Percentiles rank a stretch among this genome's conserved stretches.
These are phyloP conservation scores for Cytospora piceicola DNA, from an alignment of 2,329 filamentous ascomycete species.

Conservation along the genomic window DNA sequence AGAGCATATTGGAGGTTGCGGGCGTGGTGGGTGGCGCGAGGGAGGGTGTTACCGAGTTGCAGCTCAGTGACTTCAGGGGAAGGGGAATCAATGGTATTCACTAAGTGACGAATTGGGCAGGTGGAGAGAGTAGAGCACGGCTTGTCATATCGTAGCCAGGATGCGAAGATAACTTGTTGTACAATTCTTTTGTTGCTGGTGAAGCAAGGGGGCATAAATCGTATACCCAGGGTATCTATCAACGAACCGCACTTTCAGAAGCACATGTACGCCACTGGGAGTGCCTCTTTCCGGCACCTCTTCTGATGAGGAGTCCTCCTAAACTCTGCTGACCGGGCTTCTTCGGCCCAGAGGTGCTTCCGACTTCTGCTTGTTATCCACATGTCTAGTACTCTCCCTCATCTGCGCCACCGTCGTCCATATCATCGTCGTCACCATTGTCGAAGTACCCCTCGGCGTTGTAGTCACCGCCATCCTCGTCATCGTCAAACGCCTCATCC, in stretches of 20 bases:
- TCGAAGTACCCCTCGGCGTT: slow-evolving; percentile 66
- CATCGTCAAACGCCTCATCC: slow-evolving; percentile 56
- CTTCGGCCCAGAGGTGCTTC: background rate
- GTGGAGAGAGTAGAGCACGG: background rate
- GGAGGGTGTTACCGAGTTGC: slow-evolving; percentile 63
- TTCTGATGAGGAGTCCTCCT: background rate
- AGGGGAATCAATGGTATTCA: slow-evolving; percentile 32
- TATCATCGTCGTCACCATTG: slow-evolving; percentile 57
- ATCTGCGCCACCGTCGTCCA: slow-evolving; percentile 48
- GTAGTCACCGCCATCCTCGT: slow-evolving; percentile 61
- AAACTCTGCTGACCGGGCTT: background rate
- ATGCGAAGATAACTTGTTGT: background rate
- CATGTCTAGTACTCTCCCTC: slow-evolving; percentile 33
- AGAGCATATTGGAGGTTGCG: slow-evolving; percentile 66
- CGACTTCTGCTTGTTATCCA: background rate
- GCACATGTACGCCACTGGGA: background rate
- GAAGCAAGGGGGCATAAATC: slow-evolving; percentile 23
- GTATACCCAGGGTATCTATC: slow-evolving; percentile 28
- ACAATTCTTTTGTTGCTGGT: slow-evolving; percentile 4
- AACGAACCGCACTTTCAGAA: slow-evolving; percentile 1
- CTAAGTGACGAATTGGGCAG: slow-evolving; percentile 23
- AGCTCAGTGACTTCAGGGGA: slow-evolving; percentile 52
- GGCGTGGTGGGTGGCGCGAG: slow-evolving; percentile 61
- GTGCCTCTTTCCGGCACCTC: background rate
- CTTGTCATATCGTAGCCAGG: background rate